These are phyloP conservation scores for Sechiopsis laciniata DNA, from an alignment of 306 rosid genomes.

Conservation along the genomic window DNA sequence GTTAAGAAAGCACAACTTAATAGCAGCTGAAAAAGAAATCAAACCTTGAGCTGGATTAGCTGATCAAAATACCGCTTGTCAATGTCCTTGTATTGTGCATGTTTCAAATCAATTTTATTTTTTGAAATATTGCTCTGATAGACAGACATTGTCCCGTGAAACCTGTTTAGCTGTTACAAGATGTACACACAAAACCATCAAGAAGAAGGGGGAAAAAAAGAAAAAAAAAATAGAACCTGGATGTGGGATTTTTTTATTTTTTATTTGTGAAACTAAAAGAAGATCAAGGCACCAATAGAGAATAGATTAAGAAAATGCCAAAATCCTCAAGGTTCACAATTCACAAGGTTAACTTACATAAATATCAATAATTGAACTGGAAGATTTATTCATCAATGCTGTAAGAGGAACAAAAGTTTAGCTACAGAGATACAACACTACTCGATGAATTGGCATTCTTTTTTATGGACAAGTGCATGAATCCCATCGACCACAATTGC, in stretches of 20 bases:
- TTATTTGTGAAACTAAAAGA: not conserved
- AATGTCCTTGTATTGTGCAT: slow-evolving; percentile 80
- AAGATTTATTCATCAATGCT: not conserved
- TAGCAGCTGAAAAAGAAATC: not conserved
- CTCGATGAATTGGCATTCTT: not conserved
- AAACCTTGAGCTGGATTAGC: slow-evolving; percentile 88
- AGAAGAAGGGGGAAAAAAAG: not conserved
- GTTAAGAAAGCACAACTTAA: not conserved
- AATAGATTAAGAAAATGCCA: not conserved
- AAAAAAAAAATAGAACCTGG: not conserved
- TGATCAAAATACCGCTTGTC: slow-evolving; percentile 85
- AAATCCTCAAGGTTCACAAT: not conserved
- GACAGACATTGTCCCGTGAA: slow-evolving; percentile 69
- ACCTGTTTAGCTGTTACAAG: slow-evolving; percentile 57
- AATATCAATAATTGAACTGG: not conserved
- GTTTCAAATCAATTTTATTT: slow-evolving; percentile 76
- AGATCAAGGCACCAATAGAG: not conserved
- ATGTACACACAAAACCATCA: slow-evolving; percentile 1
- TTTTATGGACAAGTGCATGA: not conserved
- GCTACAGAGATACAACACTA: not conserved
- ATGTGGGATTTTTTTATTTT: slow-evolving; percentile 22
- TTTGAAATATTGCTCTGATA: slow-evolving; percentile 66
- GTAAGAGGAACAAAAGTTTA: not conserved
- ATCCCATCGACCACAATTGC: not conserved
- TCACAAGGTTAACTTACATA: not conserved